A percentile compares a stretch with the other conserved stretches of the same genome.
These are phyloP conservation scores for Stereocaulon alpinum DNA, from an alignment of 495 filamentous ascomycete species.

Conservation along the genomic window DNA sequence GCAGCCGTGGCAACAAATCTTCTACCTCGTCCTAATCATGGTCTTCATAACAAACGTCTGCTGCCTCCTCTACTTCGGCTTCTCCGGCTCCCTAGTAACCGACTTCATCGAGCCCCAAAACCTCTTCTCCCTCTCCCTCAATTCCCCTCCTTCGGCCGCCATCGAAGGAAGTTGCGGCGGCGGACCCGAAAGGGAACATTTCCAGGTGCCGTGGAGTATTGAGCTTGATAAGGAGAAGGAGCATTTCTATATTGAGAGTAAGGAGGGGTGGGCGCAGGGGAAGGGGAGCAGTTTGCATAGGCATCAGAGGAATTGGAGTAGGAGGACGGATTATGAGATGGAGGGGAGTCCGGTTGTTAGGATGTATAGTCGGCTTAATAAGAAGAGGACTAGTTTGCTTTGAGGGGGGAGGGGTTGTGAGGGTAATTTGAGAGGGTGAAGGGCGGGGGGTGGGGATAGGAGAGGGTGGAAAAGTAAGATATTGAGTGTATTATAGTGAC, in stretches of 20 bases:
- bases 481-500: no score
- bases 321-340: conserved; percentile 5
- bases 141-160: conserved; percentile 46
- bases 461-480: no score
- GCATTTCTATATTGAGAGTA: conserved; percentile 19
- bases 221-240: conserved; percentile 17
- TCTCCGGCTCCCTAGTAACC: conserved; percentile 47
- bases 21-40: conserved; percentile 50
- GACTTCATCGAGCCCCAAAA: conserved; percentile 71
- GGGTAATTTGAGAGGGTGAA: no score
- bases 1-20: conserved; percentile 47
- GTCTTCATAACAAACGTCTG: conserved; percentile 54
- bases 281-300: background rate
- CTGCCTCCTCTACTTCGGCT: conserved; percentile 44
- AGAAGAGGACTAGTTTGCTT: conserved; percentile 8
- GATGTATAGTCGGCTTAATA: conserved; percentile 3
- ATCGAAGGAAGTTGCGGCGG: conserved; percentile 55
- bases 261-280: conserved; percentile 1
- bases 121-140: conserved; percentile 57
- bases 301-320: background rate
- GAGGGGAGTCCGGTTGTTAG: conserved; percentile 2
- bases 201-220: conserved; percentile 52
- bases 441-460: no score
- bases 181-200: conserved; percentile 43
- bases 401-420: no score